Conservation (phyloP, 805 yeast species). For the Candida incommunis region DNA sequence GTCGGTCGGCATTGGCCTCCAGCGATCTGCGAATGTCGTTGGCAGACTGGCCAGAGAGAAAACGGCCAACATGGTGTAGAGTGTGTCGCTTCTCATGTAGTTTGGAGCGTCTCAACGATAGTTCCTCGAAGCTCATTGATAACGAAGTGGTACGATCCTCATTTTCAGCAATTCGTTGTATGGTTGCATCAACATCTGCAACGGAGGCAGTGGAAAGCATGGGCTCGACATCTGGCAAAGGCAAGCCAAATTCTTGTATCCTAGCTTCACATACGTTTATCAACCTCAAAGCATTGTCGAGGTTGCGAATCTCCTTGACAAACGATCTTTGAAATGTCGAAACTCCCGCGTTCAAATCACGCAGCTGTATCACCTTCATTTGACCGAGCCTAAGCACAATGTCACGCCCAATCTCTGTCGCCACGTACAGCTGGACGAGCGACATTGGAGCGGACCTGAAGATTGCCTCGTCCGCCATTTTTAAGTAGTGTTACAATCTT, state of each 20-base stretch:
- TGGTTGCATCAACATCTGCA: conserved; percentile 56
- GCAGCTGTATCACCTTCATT: conserved; percentile 68
- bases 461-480: conserved; percentile 8
- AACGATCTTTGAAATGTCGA: conserved; percentile 78
- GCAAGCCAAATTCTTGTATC: not conserved
- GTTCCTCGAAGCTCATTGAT: conserved; percentile 48
- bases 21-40: conserved; percentile 15
- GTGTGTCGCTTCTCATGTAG: conserved; percentile 62
- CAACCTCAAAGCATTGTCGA: conserved; percentile 54
- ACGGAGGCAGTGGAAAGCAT: conserved; percentile 18
- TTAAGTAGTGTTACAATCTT: no score
- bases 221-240: conserved; percentile 7
- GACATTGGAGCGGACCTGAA: conserved; percentile 92
- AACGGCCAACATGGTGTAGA: conserved; percentile 32
- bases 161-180: conserved; percentile 43
- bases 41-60: conserved; percentile 26
- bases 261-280: conserved; percentile 8
- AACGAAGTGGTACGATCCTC: conserved; percentile 64
- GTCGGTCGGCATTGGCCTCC: conserved; percentile 21
- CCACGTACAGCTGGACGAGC: conserved; percentile 77
- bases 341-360: conserved; percentile 70
- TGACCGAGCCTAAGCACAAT: conserved; percentile 73
- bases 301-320: conserved; percentile 69
- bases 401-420: conserved; percentile 78
- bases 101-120: conserved; percentile 44